Percentiles rank a stretch among this genome's conserved stretches.
phyloP scores from a whole-genome alignment of 768 basidiomycete species.

The Lactarius psammicola region DNA sequence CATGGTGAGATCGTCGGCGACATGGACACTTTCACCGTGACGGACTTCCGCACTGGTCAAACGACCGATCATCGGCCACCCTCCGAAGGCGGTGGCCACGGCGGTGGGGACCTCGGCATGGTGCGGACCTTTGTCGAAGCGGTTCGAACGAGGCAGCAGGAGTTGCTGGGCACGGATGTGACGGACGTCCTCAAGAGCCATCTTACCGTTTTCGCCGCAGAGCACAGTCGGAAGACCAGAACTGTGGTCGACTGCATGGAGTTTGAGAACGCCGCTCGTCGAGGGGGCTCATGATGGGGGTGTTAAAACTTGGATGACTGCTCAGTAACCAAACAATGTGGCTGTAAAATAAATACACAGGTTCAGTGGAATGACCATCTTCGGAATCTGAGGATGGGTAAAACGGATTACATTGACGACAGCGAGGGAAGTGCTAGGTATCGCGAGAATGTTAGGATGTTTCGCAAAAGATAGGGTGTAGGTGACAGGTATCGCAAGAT shows the following conservation, averaged over 20 bases:
- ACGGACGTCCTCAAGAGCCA: constrained; percentile 74
- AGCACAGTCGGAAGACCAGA: constrained; percentile 69
- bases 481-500: constrained; percentile 27
- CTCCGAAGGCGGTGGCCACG: constrained; percentile 69
- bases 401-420: constrained; percentile 19
- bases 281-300: constrained; percentile 32
- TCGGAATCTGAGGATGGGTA: not conserved
- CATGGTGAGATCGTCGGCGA: constrained; percentile 89
- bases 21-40: constrained; percentile 72
- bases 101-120: constrained; percentile 79
- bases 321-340: not conserved
- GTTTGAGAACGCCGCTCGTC: constrained; percentile 56
- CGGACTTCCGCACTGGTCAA: constrained; percentile 63
- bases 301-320: not conserved
- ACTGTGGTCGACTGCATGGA: constrained; percentile 64
- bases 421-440: constrained; percentile 21
- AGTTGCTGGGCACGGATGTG: constrained; percentile 61
- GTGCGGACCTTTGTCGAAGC: constrained; percentile 76
- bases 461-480: constrained; percentile 11
- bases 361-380: not conserved
- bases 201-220: constrained; percentile 85
- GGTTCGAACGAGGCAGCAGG: constrained; percentile 62
- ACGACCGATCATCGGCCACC: constrained; percentile 48
- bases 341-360: not conserved
- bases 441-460: constrained; percentile 17